phyloP scores from a whole-genome alignment of 2,329 filamentous ascomycete genomes.

The Podosphaera xanthii region DNA sequence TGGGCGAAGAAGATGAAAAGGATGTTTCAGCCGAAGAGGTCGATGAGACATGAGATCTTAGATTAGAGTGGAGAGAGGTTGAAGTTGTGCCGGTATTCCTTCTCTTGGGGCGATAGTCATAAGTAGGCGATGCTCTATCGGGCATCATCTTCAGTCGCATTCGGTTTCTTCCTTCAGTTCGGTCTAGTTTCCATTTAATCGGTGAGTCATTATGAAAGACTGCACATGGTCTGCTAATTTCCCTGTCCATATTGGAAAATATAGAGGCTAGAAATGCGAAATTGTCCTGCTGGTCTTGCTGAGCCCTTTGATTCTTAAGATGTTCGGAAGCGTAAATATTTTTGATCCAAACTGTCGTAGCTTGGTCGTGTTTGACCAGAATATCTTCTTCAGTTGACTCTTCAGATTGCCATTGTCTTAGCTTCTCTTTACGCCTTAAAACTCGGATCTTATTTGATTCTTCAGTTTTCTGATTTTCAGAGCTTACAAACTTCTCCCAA shows the following conservation, averaged over 20 bases:
- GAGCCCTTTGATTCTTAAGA: slow-evolving; percentile 66
- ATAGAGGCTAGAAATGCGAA: slow-evolving; percentile 51
- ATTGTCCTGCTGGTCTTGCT: slow-evolving; percentile 89
- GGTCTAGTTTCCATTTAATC: slow-evolving; percentile 75
- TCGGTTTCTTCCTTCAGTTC: slow-evolving; percentile 83
- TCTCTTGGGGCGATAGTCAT: slow-evolving; percentile 68
- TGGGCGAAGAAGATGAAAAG: slow-evolving; percentile 4
- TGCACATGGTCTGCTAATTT: slow-evolving; percentile 57
- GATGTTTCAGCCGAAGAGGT: slow-evolving; percentile 3
- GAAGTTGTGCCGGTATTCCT: slow-evolving; percentile 27
- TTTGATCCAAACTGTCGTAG: slow-evolving; percentile 77
- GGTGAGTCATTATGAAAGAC: slow-evolving; percentile 45
- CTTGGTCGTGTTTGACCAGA: slow-evolving; percentile 61
- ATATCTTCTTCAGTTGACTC: slow-evolving; percentile 45
- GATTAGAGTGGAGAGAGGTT: slow-evolving; percentile 18
- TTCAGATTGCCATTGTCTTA: slow-evolving; percentile 59
- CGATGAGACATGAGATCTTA: slow-evolving; percentile 5
- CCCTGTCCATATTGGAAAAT: slow-evolving; percentile 57
- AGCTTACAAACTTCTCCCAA: slow-evolving; percentile 72
- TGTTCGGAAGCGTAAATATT: slow-evolving; percentile 88
- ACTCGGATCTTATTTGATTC: slow-evolving; percentile 51
- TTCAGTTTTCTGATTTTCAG: slow-evolving; percentile 60
- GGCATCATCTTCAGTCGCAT: slow-evolving; percentile 79
- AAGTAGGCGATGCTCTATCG: slow-evolving; percentile 43
- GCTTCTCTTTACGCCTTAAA: slow-evolving; percentile 54